A percentile compares a stretch with the other conserved stretches of the same genome.
phyloP scores from a whole-genome alignment of 2,329 filamentous ascomycete genomes.

The Rasamsonia emersonii region DNA sequence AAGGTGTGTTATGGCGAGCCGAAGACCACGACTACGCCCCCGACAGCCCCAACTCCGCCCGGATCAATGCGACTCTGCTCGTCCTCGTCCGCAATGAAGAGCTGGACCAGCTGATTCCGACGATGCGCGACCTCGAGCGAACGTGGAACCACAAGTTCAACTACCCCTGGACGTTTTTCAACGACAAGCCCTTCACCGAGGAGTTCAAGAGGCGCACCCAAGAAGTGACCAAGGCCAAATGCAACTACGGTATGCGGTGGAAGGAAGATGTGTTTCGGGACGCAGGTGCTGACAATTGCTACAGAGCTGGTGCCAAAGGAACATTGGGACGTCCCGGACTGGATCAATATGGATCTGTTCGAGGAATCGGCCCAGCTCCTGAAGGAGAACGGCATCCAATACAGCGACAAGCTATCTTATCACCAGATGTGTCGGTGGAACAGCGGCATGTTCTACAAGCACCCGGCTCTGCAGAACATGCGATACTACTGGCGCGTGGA shows the following conservation, averaged over 20 bases:
- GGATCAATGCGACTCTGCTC: slow-evolving; percentile 88
- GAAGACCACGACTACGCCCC: slow-evolving; percentile 69
- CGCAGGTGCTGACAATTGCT: slow-evolving; percentile 17
- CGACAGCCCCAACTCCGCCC: slow-evolving; percentile 63
- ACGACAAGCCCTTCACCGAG: slow-evolving; percentile 84
- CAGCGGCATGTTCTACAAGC: slow-evolving; percentile 94
- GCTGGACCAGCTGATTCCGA: slow-evolving; percentile 70
- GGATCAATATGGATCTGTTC: slow-evolving; percentile 86
- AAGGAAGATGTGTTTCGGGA: slow-evolving; percentile 1
- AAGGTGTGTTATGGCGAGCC: slow-evolving; percentile 64
- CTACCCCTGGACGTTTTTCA: slow-evolving; percentile 99
- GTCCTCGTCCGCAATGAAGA: slow-evolving; percentile 90
- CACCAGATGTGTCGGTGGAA: slow-evolving; percentile 99
- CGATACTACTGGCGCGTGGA: slow-evolving; percentile 99
- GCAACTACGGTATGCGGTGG: slow-evolving; percentile 60
- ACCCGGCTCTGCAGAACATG: slow-evolving; percentile 71
- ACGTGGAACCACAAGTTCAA: slow-evolving; percentile 99
- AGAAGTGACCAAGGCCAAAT: slow-evolving; percentile 79
- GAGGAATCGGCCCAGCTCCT: slow-evolving; percentile 75
- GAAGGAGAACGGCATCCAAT: slow-evolving; percentile 78
- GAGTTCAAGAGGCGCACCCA: slow-evolving; percentile 82
- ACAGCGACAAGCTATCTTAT: slow-evolving; percentile 80
- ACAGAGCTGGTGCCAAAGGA: slow-evolving; percentile 82
- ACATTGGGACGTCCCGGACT: slow-evolving; percentile 85
- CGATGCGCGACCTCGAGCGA: slow-evolving; percentile 83